These are phyloP conservation scores for Fusarium sp. DNA, from an alignment of 2,329 filamentous ascomycete species.

Conservation along the genomic window DNA sequence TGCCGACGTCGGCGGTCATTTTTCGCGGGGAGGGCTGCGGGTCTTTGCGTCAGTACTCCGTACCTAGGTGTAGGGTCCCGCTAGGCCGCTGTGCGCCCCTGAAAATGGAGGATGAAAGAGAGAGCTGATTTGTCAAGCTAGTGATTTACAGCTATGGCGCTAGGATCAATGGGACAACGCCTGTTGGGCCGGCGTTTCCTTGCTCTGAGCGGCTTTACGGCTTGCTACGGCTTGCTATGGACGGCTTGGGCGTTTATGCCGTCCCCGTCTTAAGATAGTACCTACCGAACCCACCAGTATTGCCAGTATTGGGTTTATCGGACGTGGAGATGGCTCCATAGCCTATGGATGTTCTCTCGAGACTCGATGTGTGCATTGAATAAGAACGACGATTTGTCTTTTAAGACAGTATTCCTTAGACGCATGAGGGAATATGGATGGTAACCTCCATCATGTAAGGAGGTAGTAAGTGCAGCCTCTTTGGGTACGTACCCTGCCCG, in stretches of 20 bases:
- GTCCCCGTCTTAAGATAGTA: background rate
- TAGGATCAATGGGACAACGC: constrained; percentile 39
- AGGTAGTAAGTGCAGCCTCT: background rate
- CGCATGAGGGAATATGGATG: background rate
- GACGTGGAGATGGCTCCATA: background rate
- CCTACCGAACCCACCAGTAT: constrained; percentile 6
- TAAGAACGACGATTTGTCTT: background rate
- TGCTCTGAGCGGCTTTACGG: constrained; percentile 24
- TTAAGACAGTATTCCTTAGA: background rate
- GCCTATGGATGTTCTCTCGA: background rate
- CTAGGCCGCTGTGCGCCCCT: constrained; percentile 23
- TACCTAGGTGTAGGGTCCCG: constrained; percentile 11
- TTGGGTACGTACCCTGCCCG: constrained; percentile 13
- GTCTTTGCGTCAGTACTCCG: constrained; percentile 28
- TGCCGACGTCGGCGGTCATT: constrained; percentile 48
- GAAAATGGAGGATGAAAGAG: constrained; percentile 3
- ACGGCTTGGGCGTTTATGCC: constrained; percentile 23
- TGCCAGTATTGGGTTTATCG: background rate
- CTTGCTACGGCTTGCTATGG: constrained; percentile 37
- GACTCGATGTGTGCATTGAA: background rate
- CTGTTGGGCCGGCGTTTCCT: constrained; percentile 15
- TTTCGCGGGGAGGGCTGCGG: constrained; percentile 35
- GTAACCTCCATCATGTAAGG: no score
- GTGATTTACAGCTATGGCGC: constrained; percentile 20
- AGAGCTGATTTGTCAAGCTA: constrained; percentile 25